Evolutionary conservation across 2,329 filamentous ascomycete species (phyloP).

Genomic region (Thermomyces lanuginosus): DNA sequence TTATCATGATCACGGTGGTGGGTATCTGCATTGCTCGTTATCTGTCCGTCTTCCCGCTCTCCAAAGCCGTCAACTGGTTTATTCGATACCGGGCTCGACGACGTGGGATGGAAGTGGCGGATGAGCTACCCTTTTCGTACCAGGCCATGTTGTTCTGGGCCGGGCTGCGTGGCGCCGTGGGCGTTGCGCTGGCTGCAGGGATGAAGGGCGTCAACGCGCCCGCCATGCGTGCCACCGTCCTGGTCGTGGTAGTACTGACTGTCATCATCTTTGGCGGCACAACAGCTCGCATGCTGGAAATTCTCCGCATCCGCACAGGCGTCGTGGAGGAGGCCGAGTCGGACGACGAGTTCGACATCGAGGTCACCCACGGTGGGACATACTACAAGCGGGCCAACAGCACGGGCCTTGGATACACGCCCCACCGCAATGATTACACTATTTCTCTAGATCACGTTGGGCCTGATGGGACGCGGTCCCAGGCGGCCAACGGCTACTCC

Average conservation of each 20-base stretch:
- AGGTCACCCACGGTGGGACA: constrained; percentile 52
- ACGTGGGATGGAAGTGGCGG: constrained; percentile 57
- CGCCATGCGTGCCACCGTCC: constrained; percentile 79
- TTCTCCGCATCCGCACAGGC: constrained; percentile 86
- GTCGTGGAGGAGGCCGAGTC: constrained; percentile 95
- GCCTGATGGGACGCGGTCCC: constrained; percentile 17
- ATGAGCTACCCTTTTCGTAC: constrained; percentile 86
- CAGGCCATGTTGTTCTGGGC: constrained; percentile 99
- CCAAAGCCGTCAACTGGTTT: constrained; percentile 78
- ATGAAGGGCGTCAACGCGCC: constrained; percentile 67
- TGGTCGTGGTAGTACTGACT: constrained; percentile 90
- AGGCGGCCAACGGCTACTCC: constrained; percentile 34
- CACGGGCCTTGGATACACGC: constrained; percentile 59
- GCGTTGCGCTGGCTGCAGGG: constrained; percentile 81
- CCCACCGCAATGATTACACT: constrained; percentile 45
- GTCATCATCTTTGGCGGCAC: constrained; percentile 98
- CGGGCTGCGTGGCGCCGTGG: constrained; percentile 83
- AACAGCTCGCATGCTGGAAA: constrained; percentile 93
- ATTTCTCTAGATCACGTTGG: constrained; percentile 37
- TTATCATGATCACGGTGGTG: constrained; percentile 81
- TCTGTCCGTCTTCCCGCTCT: constrained; percentile 87
- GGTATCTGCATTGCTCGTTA: constrained; percentile 87
- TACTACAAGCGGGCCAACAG: constrained; percentile 63
- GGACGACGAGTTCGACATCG: constrained; percentile 97
- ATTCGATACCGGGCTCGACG: constrained; percentile 70